Evolutionary conservation across 192 early-diverging fungal species (phyloP).

Genomic region (Backusella parvicylindrica): DNA sequence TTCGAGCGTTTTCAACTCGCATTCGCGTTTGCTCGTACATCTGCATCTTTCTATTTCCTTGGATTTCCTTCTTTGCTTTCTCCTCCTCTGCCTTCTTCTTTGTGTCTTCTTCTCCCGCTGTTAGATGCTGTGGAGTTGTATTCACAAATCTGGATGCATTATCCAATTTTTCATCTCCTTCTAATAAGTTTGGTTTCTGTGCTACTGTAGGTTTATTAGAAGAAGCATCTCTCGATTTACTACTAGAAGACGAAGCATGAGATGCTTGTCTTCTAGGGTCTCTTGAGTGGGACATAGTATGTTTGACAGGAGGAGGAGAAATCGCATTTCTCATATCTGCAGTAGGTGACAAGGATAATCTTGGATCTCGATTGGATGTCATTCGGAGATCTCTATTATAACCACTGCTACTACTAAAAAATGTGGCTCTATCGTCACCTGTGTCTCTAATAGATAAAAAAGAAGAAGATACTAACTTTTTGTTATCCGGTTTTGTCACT

Average conservation of each 20-base stretch:
- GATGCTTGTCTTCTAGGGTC: not conserved
- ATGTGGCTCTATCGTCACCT: not conserved
- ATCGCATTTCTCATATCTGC: not conserved
- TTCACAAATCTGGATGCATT: too few relatives aligned
- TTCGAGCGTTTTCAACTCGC: not conserved
- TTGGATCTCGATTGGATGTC: not conserved
- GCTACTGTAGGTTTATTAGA: not conserved
- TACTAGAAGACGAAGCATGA: not conserved
- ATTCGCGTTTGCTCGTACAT: not conserved
- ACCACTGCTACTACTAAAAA: not conserved
- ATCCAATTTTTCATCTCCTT: too few relatives aligned
- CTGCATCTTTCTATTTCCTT: not conserved
- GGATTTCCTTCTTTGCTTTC: not conserved
- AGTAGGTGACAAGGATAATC: not conserved
- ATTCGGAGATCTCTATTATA: not conserved
- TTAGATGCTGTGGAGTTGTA: too few relatives aligned
- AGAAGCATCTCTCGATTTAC: too few relatives aligned
- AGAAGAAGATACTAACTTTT: not conserved
- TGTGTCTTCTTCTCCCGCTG: too few relatives aligned
- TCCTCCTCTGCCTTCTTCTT: not conserved
- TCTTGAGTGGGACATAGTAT: not conserved
- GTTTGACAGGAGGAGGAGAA: not conserved
- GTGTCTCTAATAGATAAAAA: not conserved
- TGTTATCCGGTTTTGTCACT: not conserved
- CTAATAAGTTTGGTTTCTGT: too few relatives aligned